Evolutionary conservation across 2,329 filamentous ascomycete genomes (phyloP).

Genomic region (Aurifilum marmelostoma): DNA sequence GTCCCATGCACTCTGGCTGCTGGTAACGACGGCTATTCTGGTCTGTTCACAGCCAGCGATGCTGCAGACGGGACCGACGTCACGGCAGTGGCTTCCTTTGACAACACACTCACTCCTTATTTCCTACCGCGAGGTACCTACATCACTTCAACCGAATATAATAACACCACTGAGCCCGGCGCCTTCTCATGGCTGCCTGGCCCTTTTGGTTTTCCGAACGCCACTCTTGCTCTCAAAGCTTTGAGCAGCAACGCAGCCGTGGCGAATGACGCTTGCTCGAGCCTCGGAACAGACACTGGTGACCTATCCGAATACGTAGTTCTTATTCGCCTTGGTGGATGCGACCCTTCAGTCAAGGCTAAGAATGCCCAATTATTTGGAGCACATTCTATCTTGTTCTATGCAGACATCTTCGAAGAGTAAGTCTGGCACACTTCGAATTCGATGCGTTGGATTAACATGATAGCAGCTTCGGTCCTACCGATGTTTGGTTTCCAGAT

Average conservation of each 20-base stretch:
- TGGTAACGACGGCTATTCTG: slow-evolving; percentile 35
- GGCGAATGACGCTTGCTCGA: slow-evolving; percentile 41
- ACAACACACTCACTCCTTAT: slow-evolving; percentile 31
- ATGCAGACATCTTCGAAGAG: slow-evolving; percentile 1
- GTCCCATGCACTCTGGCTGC: slow-evolving; percentile 36
- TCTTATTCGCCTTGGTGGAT: slow-evolving; percentile 43
- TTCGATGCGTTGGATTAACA: not conserved
- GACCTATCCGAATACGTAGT: slow-evolving; percentile 47
- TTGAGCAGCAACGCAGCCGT: slow-evolving; percentile 36
- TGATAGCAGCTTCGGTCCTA: not conserved
- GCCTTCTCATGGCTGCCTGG: slow-evolving; percentile 30
- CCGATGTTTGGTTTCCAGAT: not conserved
- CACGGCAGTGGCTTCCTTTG: slow-evolving; percentile 34
- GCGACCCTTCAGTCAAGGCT: slow-evolving; percentile 37
- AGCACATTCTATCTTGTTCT: slow-evolving; percentile 36
- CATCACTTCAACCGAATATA: slow-evolving; percentile 21
- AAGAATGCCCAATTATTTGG: slow-evolving; percentile 46
- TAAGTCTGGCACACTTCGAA: not conserved
- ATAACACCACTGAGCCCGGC: not conserved
- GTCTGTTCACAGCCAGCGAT: slow-evolving; percentile 32
- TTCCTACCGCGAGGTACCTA: slow-evolving; percentile 31
- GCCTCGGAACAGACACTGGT: slow-evolving; percentile 43
- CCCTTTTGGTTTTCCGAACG: slow-evolving; percentile 24
- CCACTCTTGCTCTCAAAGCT: slow-evolving; percentile 35
- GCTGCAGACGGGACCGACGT: slow-evolving; percentile 35